Evolutionary conservation across 2,329 filamentous ascomycete genomes (phyloP).

Genomic region (Trichoderma koningii): DNA sequence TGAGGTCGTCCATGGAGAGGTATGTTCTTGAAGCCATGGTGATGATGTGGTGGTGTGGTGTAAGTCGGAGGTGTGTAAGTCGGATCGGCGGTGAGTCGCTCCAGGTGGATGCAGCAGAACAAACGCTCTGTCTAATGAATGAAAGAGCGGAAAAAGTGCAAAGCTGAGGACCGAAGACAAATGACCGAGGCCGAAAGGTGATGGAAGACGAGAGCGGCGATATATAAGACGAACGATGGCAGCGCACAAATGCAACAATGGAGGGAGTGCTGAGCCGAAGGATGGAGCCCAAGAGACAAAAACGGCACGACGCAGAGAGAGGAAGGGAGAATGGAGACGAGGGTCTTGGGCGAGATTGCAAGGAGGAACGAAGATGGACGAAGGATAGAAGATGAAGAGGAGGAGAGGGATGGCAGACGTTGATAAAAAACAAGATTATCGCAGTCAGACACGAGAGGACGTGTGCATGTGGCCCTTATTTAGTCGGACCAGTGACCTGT

Average conservation of each 20-base stretch:
- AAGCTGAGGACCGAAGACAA: background rate
- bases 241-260: background rate
- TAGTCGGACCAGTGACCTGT: constrained; percentile 36
- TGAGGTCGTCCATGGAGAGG: constrained; percentile 58
- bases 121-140: background rate
- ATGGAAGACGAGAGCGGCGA: background rate
- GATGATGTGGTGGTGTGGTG: constrained; percentile 26
- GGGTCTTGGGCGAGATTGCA: background rate
- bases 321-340: background rate
- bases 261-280: constrained; percentile 7
- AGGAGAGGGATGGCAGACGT: constrained; percentile 22
- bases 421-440: constrained; percentile 29
- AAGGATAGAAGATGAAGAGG: background rate
- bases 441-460: constrained; percentile 31
- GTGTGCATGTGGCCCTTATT: constrained; percentile 39
- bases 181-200: background rate
- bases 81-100: background rate
- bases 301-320: background rate
- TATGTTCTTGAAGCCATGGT: constrained; percentile 51
- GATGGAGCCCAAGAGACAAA: background rate
- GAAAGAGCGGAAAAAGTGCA: background rate
- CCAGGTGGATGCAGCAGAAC: too few species aligned
- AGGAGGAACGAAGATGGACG: constrained; percentile 1
- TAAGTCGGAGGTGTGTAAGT: constrained; percentile 9
- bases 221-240: constrained; percentile 16